phyloP scores from a whole-genome alignment of 176 grass and related monocot genomes.

The Ananas comosus region DNA sequence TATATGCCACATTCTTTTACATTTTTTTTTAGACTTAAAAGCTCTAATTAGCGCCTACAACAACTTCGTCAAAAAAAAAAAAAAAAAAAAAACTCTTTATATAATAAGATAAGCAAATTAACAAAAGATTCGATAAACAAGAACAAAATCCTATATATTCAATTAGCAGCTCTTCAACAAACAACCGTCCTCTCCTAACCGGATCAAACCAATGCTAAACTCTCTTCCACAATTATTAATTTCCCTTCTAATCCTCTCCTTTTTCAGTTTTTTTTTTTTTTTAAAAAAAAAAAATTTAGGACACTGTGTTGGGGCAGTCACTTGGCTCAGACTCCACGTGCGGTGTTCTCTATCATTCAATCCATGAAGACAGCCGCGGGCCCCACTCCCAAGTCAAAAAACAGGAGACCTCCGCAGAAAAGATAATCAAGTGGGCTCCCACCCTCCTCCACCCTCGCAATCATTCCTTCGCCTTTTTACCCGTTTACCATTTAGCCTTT shows the following conservation, averaged over 20 bases:
- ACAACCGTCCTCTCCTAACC: too few species aligned
- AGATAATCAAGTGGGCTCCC: background rate
- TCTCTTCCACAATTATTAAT: background rate
- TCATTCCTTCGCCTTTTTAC: constrained; percentile 18
- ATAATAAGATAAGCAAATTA: too few species aligned
- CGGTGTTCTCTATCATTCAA: constrained; percentile 86
- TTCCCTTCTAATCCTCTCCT: background rate
- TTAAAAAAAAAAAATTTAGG: too few species aligned
- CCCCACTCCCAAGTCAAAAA: constrained; percentile 35
- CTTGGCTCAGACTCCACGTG: constrained; percentile 80
- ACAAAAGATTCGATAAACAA: too few species aligned
- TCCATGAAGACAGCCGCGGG: constrained; percentile 47
- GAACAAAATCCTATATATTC: too few species aligned
- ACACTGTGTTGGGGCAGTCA: background rate
- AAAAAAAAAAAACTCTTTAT: too few species aligned
- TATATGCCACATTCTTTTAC: too few species aligned
- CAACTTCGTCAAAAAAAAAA: too few species aligned
- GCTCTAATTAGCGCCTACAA: too few species aligned
- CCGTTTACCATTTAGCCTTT: background rate
- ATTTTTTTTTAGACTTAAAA: too few species aligned
- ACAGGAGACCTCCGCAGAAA: background rate
- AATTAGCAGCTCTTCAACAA: too few species aligned
- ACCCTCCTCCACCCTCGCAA: constrained; percentile 1
- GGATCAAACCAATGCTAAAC: too few species aligned
- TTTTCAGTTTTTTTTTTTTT: background rate